A percentile compares a stretch with the other conserved stretches of the same genome.
Conservation (phyloP, 2,329 filamentous ascomycete species). For the Xylaria sp. region DNA sequence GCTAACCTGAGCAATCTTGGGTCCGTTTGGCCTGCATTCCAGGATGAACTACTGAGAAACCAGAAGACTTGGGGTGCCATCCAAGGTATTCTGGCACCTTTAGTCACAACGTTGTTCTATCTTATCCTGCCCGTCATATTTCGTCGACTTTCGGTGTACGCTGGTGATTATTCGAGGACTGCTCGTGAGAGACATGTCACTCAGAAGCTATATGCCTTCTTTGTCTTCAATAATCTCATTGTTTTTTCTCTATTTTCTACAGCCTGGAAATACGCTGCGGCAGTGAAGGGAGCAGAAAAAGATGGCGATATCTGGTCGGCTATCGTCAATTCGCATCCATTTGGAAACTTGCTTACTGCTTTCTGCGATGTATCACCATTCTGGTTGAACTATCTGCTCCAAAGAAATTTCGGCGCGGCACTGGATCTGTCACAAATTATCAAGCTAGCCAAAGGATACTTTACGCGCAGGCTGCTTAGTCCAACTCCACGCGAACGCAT, state of each 20-base stretch:
- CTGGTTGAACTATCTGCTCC: slow-evolving; percentile 58
- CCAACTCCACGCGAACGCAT: slow-evolving; percentile 91
- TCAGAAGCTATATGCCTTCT: slow-evolving; percentile 89
- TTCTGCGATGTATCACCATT: slow-evolving; percentile 41
- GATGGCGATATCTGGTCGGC: slow-evolving; percentile 74
- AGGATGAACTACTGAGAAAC: slow-evolving; percentile 67
- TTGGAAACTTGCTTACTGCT: slow-evolving; percentile 36
- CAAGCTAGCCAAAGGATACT: slow-evolving; percentile 81
- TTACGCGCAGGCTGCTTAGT: slow-evolving; percentile 80
- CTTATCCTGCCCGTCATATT: slow-evolving; percentile 88
- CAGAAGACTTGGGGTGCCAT: slow-evolving; percentile 80
- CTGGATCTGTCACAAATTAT: slow-evolving; percentile 87
- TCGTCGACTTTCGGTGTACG: slow-evolving; percentile 81
- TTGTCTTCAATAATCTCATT: slow-evolving; percentile 93
- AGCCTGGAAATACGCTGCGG: slow-evolving; percentile 68
- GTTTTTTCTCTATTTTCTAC: slow-evolving; percentile 83
- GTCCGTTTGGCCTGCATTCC: slow-evolving; percentile 79
- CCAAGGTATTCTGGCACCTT: slow-evolving; percentile 88
- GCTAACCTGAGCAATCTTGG: slow-evolving; percentile 84
- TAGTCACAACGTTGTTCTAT: slow-evolving; percentile 85
- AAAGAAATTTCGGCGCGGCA: slow-evolving; percentile 90
- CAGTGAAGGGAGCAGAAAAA: slow-evolving; percentile 66
- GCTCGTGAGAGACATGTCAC: slow-evolving; percentile 89
- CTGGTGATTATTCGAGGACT: slow-evolving; percentile 89
- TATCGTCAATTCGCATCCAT: slow-evolving; percentile 69